Evolutionary conservation across 768 basidiomycete genomes (phyloP).

Genomic region (Rickenella mellea): DNA sequence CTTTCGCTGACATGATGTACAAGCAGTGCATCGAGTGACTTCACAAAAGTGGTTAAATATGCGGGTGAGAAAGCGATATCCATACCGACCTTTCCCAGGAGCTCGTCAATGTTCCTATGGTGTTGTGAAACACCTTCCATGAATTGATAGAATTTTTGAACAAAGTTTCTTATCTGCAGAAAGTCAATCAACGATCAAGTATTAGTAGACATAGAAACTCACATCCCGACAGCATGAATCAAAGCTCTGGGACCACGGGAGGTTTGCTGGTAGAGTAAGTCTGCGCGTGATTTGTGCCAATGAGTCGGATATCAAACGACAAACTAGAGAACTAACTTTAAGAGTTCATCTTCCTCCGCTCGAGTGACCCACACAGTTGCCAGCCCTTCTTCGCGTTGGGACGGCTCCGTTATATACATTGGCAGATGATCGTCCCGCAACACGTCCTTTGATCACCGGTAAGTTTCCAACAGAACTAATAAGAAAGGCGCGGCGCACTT

Average conservation of each 20-base stretch:
- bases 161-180: slow-evolving; percentile 71
- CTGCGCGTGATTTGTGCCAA: slow-evolving; percentile 24
- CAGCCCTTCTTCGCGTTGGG: slow-evolving; percentile 67
- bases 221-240: slow-evolving; percentile 91
- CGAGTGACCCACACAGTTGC: slow-evolving; percentile 74
- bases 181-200: slow-evolving; percentile 3
- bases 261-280: slow-evolving; percentile 49
- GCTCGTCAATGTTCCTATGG: slow-evolving; percentile 84
- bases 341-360: slow-evolving; percentile 52
- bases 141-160: slow-evolving; percentile 94
- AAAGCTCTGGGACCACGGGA: slow-evolving; percentile 96
- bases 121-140: slow-evolving; percentile 91
- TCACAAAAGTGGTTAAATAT: not conserved
- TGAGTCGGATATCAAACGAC: slow-evolving; percentile 4
- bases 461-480: not conserved
- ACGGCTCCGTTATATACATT: slow-evolving; percentile 57
- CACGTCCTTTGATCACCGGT: slow-evolving; percentile 52
- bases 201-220: slow-evolving; percentile 10
- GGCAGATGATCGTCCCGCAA: slow-evolving; percentile 81
- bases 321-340: slow-evolving; percentile 28
- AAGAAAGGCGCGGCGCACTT: slow-evolving; percentile 35
- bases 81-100: slow-evolving; percentile 67
- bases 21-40: slow-evolving; percentile 85
- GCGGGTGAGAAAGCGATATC: not conserved
- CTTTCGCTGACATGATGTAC: slow-evolving; percentile 66